Percentiles rank a stretch among this genome's conserved stretches.
Conservation (phyloP, 1,284 basidiomycete genomes). For the Agroathelia rolfsii region DNA sequence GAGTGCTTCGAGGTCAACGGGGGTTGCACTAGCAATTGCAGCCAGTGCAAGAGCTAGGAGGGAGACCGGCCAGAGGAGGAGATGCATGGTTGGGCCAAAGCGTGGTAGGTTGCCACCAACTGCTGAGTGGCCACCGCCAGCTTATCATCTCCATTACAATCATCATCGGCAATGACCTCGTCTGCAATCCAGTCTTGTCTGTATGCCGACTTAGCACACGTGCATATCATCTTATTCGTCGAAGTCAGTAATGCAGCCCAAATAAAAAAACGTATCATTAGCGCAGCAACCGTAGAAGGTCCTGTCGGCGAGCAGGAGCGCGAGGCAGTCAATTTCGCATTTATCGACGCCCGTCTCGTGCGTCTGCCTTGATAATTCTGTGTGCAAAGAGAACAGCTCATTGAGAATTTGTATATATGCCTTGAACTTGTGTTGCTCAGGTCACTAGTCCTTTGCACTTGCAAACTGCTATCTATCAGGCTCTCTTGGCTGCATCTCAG, state of each 20-base stretch:
- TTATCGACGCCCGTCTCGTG: slow-evolving; percentile 65
- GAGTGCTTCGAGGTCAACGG: slow-evolving; percentile 31
- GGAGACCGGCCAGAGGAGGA: slow-evolving; percentile 7
- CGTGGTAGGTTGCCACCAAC: no score
- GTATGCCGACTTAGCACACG: no score
- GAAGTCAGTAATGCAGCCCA: slow-evolving; percentile 54
- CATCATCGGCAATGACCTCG: no score
- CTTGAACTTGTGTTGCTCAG: no score
- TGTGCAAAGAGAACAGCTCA: no score
- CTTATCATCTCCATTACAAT: no score
- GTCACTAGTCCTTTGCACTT: slow-evolving; percentile 70
- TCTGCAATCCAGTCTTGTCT: no score
- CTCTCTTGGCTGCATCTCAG: slow-evolving; percentile 60
- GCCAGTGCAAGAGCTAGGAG: slow-evolving; percentile 26
- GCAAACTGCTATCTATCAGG: slow-evolving; percentile 73
- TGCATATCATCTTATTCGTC: slow-evolving; percentile 61
- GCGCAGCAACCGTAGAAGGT: slow-evolving; percentile 51
- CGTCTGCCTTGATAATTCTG: no score
- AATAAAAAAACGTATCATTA: slow-evolving; percentile 58
- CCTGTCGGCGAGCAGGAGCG: slow-evolving; percentile 59
- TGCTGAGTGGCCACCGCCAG: no score
- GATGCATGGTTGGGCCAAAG: no score
- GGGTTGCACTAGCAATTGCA: slow-evolving; percentile 25
- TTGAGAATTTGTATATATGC: no score
- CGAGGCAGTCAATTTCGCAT: slow-evolving; percentile 76